Percentiles rank a stretch among this genome's conserved stretches.
phyloP scores from a whole-genome alignment of 2,329 filamentous ascomycete genomes.

The Pyrenophora tritici-repentis region DNA sequence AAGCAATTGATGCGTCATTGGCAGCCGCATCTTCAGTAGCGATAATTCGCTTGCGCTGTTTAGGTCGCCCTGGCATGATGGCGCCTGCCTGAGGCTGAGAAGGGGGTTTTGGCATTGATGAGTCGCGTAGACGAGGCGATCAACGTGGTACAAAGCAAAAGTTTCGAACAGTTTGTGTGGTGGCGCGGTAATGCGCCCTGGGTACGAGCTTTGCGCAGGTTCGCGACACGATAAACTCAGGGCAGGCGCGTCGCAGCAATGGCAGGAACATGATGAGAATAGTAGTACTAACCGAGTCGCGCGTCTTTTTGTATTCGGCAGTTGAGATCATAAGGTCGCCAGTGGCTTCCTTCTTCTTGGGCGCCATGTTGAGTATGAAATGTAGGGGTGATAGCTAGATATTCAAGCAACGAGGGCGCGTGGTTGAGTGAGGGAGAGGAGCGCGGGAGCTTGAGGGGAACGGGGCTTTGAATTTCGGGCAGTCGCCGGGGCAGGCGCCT shows the following conservation, averaged over 20 bases:
- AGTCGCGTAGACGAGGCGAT: conserved; percentile 36
- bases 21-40: neutral
- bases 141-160: conserved; percentile 9
- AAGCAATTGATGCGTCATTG: conserved; percentile 8
- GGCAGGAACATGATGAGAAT: conserved; percentile 9
- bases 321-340: conserved; percentile 60
- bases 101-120: conserved; percentile 3
- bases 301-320: conserved; percentile 77
- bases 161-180: conserved; percentile 1
- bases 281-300: conserved; percentile 72
- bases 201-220: conserved; percentile 6
- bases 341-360: conserved; percentile 40
- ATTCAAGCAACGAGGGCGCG: conserved; percentile 6
- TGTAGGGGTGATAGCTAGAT: conserved; percentile 6
- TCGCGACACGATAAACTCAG: conserved; percentile 14
- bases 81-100: conserved; percentile 2
- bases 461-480: conserved; percentile 2
- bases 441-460: conserved; percentile 2
- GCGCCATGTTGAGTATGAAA: conserved; percentile 30
- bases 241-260: conserved; percentile 23
- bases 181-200: conserved; percentile 10
- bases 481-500: conserved; percentile 5
- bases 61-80: conserved; percentile 16
- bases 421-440: neutral
- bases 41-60: conserved; percentile 15